phyloP scores from a whole-genome alignment of 2,329 filamentous ascomycete genomes.

The Calonectria hawksworthii region DNA sequence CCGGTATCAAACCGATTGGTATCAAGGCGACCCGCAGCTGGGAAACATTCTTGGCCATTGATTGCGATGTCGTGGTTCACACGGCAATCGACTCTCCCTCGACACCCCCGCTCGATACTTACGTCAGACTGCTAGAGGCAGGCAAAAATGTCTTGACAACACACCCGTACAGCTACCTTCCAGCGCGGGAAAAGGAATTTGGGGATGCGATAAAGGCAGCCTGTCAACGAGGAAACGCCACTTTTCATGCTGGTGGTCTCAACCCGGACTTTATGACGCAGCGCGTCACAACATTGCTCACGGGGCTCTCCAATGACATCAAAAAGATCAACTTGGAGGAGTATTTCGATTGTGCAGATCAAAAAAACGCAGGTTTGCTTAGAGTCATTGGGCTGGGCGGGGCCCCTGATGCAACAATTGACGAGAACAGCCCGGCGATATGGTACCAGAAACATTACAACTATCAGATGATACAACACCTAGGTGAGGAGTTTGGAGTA shows the following conservation, averaged over 20 bases:
- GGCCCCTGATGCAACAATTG: neutral
- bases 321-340: neutral
- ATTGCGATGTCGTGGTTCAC: neutral
- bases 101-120: neutral
- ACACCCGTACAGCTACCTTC: neutral
- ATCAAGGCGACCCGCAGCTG: neutral
- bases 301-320: neutral
- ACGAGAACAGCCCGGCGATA: neutral
- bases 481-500: neutral
- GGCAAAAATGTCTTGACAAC: neutral
- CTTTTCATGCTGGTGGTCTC: neutral
- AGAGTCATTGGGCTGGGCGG: neutral
- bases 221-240: neutral
- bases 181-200: neutral
- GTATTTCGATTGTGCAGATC: neutral
- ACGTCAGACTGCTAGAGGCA: neutral
- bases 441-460: neutral
- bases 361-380: neutral
- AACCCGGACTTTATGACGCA: neutral
- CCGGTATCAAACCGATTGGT: neutral
- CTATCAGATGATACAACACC: neutral
- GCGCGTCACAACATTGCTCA: neutral
- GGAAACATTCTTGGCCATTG: neutral
- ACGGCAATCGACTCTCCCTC: neutral
- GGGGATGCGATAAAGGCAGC: neutral